Evolutionary conservation across 192 early-diverging fungal genomes (phyloP), one percentile per base, ranked within the genome.

Genomic region (Backusella tarrabulga): DNA sequence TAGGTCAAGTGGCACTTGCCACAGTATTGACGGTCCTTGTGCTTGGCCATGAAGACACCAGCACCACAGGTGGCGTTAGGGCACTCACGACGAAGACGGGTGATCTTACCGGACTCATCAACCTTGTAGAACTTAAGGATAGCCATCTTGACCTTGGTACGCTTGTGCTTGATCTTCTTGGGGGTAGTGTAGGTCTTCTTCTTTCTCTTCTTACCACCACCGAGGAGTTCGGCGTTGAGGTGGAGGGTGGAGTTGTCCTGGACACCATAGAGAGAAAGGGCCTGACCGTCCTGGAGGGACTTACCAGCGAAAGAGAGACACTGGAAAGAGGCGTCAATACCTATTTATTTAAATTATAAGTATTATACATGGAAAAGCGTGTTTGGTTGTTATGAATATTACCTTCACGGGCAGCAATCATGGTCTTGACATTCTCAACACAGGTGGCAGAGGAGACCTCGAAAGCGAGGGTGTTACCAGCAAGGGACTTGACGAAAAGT

Each of bases 131-230:
- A 98, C 92, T 98, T 97, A 85, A 99, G 91, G 77, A 98, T 94
- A 44, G 97, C 95, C 81, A 99, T 89, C 91, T 99, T 99, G 86
- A 98, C 96, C 91, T 98, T 98, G 93, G 95, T 96, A 86, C 92
- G 90, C 95, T 98, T 98, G 92, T 99, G 97, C 85, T 96, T 93
- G 82, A 96, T 96, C 93, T 98, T 98, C 95, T 99, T 98, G 87
- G 98, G 98, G 77, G 98, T 99, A 79, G 97, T 99, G 93, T 99
- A 98, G 76, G 91, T 94, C 97, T 99, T 99, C 96, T 99, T 99
- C 93, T 98, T 99, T 80, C 95, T 91, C 94, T 99, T 98, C 95
- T 99, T 98, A 87, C 86, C 96, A 90, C 93, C 94, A 92, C 93
- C 94, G 75, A 90, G 81, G 42, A 92, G 84, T 78, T 91, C 88